Percentiles rank a stretch among this genome's conserved stretches.
phyloP scores from a whole-genome alignment of 176 grass and related monocot genomes.

The Hordeum vulgare region MorexV3_pseudomolecules_assembly NC_058524.1:11249484-11249983 shows the following conservation, averaged over 20 bases:
- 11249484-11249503: constrained; percentile 8
- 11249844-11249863: neutral
- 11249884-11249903: neutral
- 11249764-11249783: neutral
- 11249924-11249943: neutral
- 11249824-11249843: neutral
- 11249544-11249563: neutral
- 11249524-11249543: neutral
- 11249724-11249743: too few species aligned
- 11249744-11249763: neutral
- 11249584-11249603: too few species aligned
- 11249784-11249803: neutral
- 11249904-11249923: neutral
- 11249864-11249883: neutral
- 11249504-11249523: neutral
- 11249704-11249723: too few species aligned
- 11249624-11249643: too few species aligned
- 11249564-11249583: neutral
- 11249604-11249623: too few species aligned
- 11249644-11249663: too few species aligned
- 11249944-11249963: neutral
- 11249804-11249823: neutral
- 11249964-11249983: constrained; percentile 16
- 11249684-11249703: too few species aligned
- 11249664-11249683: too few species aligned